Conservation (phyloP, 1,284 basidiomycete genomes). For the Nidula niveotomentosa region DNA sequence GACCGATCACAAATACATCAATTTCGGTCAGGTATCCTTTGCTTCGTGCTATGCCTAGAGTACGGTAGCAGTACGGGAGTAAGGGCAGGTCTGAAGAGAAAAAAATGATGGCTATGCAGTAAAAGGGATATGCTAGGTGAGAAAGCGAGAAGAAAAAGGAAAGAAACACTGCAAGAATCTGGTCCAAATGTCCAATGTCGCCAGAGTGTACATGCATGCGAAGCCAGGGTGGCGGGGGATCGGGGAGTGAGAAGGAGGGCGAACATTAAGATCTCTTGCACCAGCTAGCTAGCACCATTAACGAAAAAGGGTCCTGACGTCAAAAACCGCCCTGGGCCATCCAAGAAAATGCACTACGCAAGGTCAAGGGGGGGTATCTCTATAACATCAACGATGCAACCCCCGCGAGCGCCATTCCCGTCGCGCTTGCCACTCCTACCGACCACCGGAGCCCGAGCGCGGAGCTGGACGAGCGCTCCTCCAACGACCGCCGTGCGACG, state of each 20-base stretch:
- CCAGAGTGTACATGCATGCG: neutral
- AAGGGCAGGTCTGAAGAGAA: neutral
- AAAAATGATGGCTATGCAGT: slow-evolving; percentile 1
- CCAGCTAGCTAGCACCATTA: too few relatives aligned
- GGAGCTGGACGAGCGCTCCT: slow-evolving; percentile 23
- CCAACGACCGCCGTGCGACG: slow-evolving; percentile 13
- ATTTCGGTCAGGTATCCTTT: neutral
- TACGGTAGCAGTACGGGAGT: neutral
- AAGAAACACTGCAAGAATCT: slow-evolving; percentile 1
- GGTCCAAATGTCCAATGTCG: slow-evolving; percentile 7
- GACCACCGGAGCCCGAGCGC: slow-evolving; percentile 19
- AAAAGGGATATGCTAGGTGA: slow-evolving; percentile 1
- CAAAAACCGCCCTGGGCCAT: neutral
- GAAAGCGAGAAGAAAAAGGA: neutral
- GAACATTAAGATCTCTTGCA: neutral
- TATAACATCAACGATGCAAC: slow-evolving; percentile 11
- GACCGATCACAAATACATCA: neutral
- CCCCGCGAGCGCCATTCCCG: slow-evolving; percentile 8
- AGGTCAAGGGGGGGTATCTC: slow-evolving; percentile 6
- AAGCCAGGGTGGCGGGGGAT: neutral
- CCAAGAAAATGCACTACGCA: slow-evolving; percentile 2
- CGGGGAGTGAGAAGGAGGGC: neutral
- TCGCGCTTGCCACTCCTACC: slow-evolving; percentile 15
- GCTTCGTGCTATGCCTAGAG: neutral
- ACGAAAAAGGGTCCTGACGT: neutral